Percentiles rank a stretch among this genome's conserved stretches.
Evolutionary conservation across 192 early-diverging fungal genomes (phyloP).

Genomic region (Gryganskiella cystojenkinii): DNA sequence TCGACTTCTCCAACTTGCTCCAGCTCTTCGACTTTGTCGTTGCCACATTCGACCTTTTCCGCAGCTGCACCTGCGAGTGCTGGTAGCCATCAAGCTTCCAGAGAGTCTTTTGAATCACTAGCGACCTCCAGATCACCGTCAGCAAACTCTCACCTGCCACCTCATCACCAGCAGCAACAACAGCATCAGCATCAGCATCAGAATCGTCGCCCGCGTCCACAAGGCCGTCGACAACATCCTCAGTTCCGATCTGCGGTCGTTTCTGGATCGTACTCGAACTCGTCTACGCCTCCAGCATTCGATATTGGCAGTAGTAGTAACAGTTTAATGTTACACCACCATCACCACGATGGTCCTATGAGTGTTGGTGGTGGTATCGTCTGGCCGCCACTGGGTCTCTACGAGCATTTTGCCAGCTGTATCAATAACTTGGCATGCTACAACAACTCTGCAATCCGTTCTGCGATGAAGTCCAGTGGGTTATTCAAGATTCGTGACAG

Average conservation of each 20-base stretch:
- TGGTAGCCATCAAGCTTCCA: not conserved
- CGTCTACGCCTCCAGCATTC: constrained; percentile 23
- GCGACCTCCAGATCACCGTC: constrained; percentile 6
- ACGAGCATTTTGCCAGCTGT: constrained; percentile 54
- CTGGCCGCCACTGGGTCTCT: constrained; percentile 43
- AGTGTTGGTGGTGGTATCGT: constrained; percentile 4
- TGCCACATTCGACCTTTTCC: constrained; percentile 31
- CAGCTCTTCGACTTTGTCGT: constrained; percentile 30
- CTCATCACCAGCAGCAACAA: not conserved
- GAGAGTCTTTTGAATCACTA: constrained; percentile 14
- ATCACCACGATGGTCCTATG: constrained; percentile 2
- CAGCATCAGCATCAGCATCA: constrained; percentile 11
- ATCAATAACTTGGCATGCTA: constrained; percentile 54
- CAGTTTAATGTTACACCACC: constrained; percentile 9
- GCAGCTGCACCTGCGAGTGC: not conserved
- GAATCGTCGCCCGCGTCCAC: constrained; percentile 8
- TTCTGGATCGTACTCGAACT: constrained; percentile 6
- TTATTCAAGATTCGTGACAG: constrained; percentile 57
- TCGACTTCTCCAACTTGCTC: constrained; percentile 29
- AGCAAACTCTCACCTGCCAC: not conserved
- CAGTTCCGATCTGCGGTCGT: constrained; percentile 11
- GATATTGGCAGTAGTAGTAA: too few species aligned
- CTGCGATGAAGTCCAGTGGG: constrained; percentile 55
- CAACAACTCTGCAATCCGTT: constrained; percentile 52
- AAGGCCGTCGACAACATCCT: constrained; percentile 15